Evolutionary conservation across 352 stramenopile genomes (phyloP), one percentile per base, ranked within the genome.

Genomic region (Phytophthora brassicae): DNA sequence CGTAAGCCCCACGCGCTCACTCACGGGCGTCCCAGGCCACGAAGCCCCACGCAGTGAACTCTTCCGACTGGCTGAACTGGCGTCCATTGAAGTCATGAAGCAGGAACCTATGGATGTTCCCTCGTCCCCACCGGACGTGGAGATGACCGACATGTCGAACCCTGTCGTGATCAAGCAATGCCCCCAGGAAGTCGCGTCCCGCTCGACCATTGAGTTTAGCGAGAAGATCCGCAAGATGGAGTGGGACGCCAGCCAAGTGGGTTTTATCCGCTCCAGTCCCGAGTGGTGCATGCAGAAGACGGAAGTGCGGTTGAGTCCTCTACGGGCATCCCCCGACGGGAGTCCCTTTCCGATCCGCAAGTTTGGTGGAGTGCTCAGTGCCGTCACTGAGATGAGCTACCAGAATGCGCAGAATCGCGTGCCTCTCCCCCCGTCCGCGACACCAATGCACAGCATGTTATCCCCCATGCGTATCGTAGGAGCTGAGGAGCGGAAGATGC

Each of bases 71-170:
- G 83, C 83, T 1, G 83, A 92, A 63, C 67, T 92, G 39, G 83
- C 83, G 8, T 88, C 81, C 20, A 83, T 88, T 48, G 81, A 92
- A 46, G 80, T 85, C 29, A 90, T 92, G 77, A 87, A 87, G 63
- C 69, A 83, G 46, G 77, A 86, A 54, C 74, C 77, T 17, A 36
- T 74, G 29, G 23, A 52, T 1, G 35, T 66, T 33, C 43, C 58
- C 16, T 19, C 54, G 26, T 69, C 56, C 16, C 66, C 65, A 20
- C 64, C 60, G 8, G 70, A 79, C 42, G 70, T 79, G 9, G 70
- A 79, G 59, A 79, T 79, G 70, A 59, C 51, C 22, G 70, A 79
- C 53, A 73, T 79, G 55, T 79, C 70, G 36, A 75, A 63, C 29
- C 70, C 66, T 33, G 46, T 78, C 11, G 38, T 56, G 36, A 71